phyloP scores from a whole-genome alignment of 768 basidiomycete species.

The Galerina marginata region DNA sequence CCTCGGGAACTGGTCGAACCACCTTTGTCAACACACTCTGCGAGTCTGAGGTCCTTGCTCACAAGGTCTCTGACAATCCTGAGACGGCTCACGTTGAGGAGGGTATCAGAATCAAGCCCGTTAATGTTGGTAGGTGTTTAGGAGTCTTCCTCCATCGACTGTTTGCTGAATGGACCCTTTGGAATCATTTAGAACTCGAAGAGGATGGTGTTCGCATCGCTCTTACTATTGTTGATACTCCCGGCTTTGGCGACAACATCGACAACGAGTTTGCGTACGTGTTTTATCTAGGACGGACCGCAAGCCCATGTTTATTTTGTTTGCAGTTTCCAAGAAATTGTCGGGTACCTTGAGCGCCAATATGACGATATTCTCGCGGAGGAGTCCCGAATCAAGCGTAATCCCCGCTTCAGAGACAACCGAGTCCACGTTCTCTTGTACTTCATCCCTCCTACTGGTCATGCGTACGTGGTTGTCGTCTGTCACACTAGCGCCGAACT shows the following conservation, averaged over 20 bases:
- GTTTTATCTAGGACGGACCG: not conserved
- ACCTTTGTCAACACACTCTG: conserved; percentile 99
- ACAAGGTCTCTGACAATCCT: conserved; percentile 86
- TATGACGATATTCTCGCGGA: conserved; percentile 99
- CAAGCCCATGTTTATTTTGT: conserved; percentile 1
- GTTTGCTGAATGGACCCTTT: conserved; percentile 1
- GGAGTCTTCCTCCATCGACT: conserved; percentile 1
- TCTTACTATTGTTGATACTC: conserved; percentile 97
- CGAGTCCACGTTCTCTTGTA: conserved; percentile 95
- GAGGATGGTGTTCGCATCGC: conserved; percentile 99
- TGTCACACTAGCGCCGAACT: not conserved
- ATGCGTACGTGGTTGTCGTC: conserved; percentile 67
- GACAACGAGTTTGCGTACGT: conserved; percentile 97
- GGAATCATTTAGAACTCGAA: conserved; percentile 75
- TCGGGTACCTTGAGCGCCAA: conserved; percentile 96
- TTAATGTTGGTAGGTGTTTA: conserved; percentile 79
- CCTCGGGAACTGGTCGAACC: conserved; percentile 95
- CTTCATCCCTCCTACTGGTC: conserved; percentile 99
- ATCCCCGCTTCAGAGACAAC: conserved; percentile 98
- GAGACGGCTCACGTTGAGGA: conserved; percentile 93
- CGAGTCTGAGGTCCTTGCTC: conserved; percentile 89
- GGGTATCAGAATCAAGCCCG: conserved; percentile 93
- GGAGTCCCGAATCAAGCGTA: conserved; percentile 99
- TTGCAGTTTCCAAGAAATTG: conserved; percentile 92
- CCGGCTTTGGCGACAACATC: conserved; percentile 98